These are phyloP conservation scores for Mycena vitilis DNA, from an alignment of 768 basidiomycete genomes.

Conservation along the genomic window DNA sequence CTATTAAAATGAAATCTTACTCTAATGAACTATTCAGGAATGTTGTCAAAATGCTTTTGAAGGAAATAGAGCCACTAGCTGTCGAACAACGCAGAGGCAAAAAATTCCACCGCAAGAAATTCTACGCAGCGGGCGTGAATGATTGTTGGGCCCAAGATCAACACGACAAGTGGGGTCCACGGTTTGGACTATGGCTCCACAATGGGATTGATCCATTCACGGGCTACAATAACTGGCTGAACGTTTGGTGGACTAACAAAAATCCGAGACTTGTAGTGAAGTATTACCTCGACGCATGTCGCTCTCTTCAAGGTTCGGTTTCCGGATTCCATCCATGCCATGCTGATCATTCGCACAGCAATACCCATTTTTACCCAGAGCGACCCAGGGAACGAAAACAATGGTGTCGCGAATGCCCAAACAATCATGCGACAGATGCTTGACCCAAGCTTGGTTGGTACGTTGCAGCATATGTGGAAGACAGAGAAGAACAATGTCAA, in stretches of 20 bases:
- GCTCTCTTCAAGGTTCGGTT: not conserved
- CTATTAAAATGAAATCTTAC: not conserved
- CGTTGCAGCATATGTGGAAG: slow-evolving; percentile 1
- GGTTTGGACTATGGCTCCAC: not conserved
- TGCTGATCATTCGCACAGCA: not conserved
- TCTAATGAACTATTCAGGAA: too few relatives aligned
- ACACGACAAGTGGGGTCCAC: not conserved
- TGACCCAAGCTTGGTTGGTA: not conserved
- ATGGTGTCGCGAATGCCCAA: not conserved
- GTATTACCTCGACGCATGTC: not conserved
- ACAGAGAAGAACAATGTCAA: not conserved
- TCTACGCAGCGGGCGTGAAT: too few relatives aligned
- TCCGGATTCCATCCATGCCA: not conserved
- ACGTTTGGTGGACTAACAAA: slow-evolving; percentile 1
- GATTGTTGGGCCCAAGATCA: slow-evolving; percentile 4
- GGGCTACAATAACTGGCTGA: not conserved
- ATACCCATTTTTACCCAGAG: not conserved
- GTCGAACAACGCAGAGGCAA: too few relatives aligned
- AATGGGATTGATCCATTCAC: not conserved
- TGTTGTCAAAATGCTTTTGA: too few relatives aligned
- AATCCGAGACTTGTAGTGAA: not conserved
- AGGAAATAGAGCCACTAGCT: too few relatives aligned
- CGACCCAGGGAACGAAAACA: not conserved
- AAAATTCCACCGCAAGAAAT: too few relatives aligned
- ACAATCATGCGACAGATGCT: not conserved